Percentiles rank a stretch among this genome's conserved stretches.
Conservation (phyloP, 139 green algal genomes). For the Tetraselmis chui region DNA sequence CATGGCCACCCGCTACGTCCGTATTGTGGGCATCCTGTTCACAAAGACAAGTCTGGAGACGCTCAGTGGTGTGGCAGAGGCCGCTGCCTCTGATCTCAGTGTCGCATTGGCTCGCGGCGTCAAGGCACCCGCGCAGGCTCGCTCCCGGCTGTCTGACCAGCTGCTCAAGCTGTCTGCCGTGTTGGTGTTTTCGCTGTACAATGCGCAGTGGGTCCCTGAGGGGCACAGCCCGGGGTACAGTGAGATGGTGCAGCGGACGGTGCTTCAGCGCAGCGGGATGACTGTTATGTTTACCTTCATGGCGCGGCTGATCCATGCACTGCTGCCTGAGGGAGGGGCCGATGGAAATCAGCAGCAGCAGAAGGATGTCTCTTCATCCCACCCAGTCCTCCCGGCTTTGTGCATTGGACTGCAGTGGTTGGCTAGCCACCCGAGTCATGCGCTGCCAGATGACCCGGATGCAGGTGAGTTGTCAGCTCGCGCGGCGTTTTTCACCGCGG, state of each 20-base stretch:
- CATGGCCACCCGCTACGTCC: not conserved
- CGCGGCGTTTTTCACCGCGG: not conserved
- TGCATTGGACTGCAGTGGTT: conserved; percentile 23
- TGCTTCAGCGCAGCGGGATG: conserved; percentile 14
- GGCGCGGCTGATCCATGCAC: not conserved
- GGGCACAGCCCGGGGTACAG: conserved; percentile 12
- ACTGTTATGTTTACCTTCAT: not conserved
- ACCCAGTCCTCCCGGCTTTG: conserved; percentile 9
- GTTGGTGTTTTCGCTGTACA: conserved; percentile 22
- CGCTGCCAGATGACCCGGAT: not conserved
- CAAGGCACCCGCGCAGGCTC: not conserved
- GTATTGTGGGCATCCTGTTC: not conserved
- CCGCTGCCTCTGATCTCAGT: not conserved
- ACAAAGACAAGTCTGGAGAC: not conserved
- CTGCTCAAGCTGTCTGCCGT: conserved; percentile 38
- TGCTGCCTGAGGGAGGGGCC: not conserved
- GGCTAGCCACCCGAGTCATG: conserved; percentile 1
- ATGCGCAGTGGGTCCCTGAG: not conserved
- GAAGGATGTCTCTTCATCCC: not conserved
- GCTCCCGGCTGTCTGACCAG: conserved; percentile 9
- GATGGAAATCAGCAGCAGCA: not conserved
- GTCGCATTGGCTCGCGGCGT: not conserved
- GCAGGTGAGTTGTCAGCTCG: not conserved
- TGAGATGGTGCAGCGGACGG: conserved; percentile 10
- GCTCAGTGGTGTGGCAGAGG: not conserved